Evolutionary conservation across 495 filamentous ascomycete species (phyloP), one percentile per base, ranked within the genome.

Genomic region (Penicillium ochrochloron): DNA sequence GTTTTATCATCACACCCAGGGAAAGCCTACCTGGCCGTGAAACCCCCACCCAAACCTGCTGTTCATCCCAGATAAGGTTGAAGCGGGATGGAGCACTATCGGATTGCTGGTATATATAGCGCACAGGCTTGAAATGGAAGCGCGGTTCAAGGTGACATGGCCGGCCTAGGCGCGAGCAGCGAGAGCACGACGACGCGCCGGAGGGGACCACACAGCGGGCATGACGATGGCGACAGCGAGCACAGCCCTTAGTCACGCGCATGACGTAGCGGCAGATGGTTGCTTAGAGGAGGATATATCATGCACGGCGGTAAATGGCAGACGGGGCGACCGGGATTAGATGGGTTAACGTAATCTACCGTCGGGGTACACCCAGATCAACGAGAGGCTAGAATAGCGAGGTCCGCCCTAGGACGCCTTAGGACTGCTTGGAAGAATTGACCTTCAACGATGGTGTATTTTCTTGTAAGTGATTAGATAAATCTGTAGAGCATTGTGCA

Each of bases 191-290:
- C 5, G 75, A 69, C 7, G 74, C 72, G 5, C 73, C 77, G 0
- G 60, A 29, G 7, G 66, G 61, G 35, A 75, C 71, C 10, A 75
- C 74, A 52, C 77, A 78, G 59, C 75, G 73, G 27, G 78, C 75
- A 68, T 79, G 77, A 60, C 77, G 77, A 75, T 77, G 65, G 39
- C 77, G 77, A 68, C 77, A 79, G 61, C 74, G 66, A 65, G 67
- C 70, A 72, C 77, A 79, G 61, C 77, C 77, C 55, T 75, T 74
- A 41, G 70, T 70, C 63, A 79, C 75, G 70, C 77, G 72, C 77
- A 79, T 79, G 15, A 41, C 46, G 46, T 21, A 53, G 46, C 19
- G 9, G 46, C 29, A 0, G 59, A 29, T 60, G 21, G 23, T 53
- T 10, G 27, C 37, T 25, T 60, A 29, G 29, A 51, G 57, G 57